These are phyloP conservation scores for Plenodomus lindquistii DNA, from an alignment of 2,329 filamentous ascomycete species.

Conservation along the genomic window DNA sequence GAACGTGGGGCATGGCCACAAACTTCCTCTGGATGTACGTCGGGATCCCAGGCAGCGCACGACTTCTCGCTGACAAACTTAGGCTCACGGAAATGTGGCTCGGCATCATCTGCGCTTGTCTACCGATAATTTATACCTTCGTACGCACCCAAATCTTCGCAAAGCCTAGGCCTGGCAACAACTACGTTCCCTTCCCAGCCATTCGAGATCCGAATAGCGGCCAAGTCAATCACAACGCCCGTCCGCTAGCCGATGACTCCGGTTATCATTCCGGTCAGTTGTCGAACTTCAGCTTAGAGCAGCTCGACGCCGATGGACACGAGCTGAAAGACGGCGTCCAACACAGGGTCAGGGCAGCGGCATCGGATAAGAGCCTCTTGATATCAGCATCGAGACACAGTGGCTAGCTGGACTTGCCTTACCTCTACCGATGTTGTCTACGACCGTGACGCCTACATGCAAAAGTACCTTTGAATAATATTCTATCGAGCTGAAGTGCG, in stretches of 20 bases:
- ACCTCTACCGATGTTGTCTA: too few species aligned
- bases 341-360: conserved; percentile 2
- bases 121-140: conserved; percentile 16
- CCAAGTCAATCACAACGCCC: background rate
- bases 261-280: conserved; percentile 4
- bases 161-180: background rate
- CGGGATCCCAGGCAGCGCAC: too few species aligned
- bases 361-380: conserved; percentile 14
- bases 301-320: conserved; percentile 1
- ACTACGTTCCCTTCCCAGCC: background rate
- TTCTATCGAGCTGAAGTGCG: too few species aligned
- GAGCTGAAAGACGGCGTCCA: background rate
- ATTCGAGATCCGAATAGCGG: conserved; percentile 11
- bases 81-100: conserved; percentile 22
- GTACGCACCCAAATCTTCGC: background rate
- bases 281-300: background rate
- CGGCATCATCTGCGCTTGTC: conserved; percentile 18
- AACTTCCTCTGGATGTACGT: conserved; percentile 23
- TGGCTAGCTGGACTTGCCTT: conserved; percentile 4
- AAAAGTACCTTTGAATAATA: too few species aligned
- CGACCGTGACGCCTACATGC: too few species aligned
- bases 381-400: conserved; percentile 5
- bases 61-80: background rate
- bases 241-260: conserved; percentile 1
- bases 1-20: conserved; percentile 16